A percentile compares a stretch with the other conserved stretches of the same genome.
Evolutionary conservation across 2,329 filamentous ascomycete genomes (phyloP).

Genomic region (Cordyceps tenuipes): DNA sequence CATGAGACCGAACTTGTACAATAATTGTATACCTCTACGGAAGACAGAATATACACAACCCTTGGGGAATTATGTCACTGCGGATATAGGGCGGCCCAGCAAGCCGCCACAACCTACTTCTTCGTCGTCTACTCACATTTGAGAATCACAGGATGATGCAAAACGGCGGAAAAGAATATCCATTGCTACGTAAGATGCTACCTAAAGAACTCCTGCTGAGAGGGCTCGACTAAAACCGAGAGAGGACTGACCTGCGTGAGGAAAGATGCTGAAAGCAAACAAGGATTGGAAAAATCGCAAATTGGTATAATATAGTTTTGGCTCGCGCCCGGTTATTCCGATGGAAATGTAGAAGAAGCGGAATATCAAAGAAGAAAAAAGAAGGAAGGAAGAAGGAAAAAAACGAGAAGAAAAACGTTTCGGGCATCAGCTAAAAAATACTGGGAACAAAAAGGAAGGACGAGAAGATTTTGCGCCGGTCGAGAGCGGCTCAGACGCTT

Average conservation of each 20-base stretch:
- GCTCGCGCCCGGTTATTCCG: conserved; percentile 4
- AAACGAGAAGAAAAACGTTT: neutral
- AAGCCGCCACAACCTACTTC: neutral
- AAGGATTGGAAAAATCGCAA: conserved; percentile 7
- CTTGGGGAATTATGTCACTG: neutral
- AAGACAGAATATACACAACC: conserved; percentile 5
- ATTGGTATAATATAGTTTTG: conserved; percentile 8
- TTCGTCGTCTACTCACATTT: neutral
- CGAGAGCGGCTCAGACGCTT: neutral
- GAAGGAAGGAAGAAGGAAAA: no score
- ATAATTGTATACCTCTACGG: conserved; percentile 8
- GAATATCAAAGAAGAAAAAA: no score
- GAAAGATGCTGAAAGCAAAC: neutral
- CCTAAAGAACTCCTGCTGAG: conserved; percentile 3
- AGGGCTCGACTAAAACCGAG: neutral
- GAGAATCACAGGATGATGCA: neutral
- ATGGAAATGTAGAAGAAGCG: neutral
- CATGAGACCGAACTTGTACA: conserved; percentile 2
- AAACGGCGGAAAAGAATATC: neutral
- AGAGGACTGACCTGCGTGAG: neutral
- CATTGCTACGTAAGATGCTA: conserved; percentile 4
- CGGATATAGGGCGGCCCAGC: no score
- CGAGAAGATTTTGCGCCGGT: conserved; percentile 4
- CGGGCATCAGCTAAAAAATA: neutral
- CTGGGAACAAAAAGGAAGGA: conserved; percentile 1